Percentiles rank a stretch among this genome's conserved stretches.
phyloP scores from a whole-genome alignment of 2,329 filamentous ascomycete genomes.

The Bipolaris gigantea region DNA sequence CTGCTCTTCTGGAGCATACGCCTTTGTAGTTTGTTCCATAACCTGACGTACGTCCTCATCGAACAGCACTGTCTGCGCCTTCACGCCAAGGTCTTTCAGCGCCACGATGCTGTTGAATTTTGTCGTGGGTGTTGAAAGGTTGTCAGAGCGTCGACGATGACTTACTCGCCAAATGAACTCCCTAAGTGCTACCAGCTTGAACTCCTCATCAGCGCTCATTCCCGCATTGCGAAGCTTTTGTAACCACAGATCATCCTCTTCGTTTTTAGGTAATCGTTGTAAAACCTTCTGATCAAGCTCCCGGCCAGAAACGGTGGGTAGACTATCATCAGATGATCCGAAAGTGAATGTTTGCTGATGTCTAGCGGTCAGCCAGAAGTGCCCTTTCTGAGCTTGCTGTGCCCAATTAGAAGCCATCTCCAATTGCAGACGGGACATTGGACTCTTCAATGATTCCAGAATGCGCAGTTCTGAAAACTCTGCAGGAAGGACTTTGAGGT shows the following conservation, averaged over 20 bases:
- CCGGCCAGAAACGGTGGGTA: constrained; percentile 59
- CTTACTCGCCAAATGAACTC: constrained; percentile 92
- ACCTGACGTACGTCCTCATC: constrained; percentile 66
- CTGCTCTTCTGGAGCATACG: constrained; percentile 39
- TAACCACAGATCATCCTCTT: constrained; percentile 96
- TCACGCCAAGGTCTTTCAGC: constrained; percentile 74
- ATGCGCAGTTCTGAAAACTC: constrained; percentile 72
- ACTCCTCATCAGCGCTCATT: constrained; percentile 79
- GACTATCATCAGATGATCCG: constrained; percentile 57
- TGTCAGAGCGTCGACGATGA: constrained; percentile 66
- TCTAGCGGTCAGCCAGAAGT: constrained; percentile 83
- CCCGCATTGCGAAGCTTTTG: constrained; percentile 80
- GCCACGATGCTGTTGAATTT: constrained; percentile 70
- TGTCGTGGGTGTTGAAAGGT: constrained; percentile 46
- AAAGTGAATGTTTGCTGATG: constrained; percentile 72
- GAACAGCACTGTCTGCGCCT: constrained; percentile 88
- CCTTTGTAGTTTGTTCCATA: constrained; percentile 42
- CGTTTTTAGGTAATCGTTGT: constrained; percentile 70
- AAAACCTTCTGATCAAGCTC: constrained; percentile 62
- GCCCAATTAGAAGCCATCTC: constrained; percentile 89
- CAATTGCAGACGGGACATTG: constrained; percentile 76
- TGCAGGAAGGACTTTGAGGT: constrained; percentile 72
- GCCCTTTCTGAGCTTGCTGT: constrained; percentile 72
- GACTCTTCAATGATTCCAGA: constrained; percentile 80
- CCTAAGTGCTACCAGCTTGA: constrained; percentile 80